Evolutionary conservation across 352 stramenopile genomes (phyloP).

Genomic region (Phytophthora cactorum): DNA sequence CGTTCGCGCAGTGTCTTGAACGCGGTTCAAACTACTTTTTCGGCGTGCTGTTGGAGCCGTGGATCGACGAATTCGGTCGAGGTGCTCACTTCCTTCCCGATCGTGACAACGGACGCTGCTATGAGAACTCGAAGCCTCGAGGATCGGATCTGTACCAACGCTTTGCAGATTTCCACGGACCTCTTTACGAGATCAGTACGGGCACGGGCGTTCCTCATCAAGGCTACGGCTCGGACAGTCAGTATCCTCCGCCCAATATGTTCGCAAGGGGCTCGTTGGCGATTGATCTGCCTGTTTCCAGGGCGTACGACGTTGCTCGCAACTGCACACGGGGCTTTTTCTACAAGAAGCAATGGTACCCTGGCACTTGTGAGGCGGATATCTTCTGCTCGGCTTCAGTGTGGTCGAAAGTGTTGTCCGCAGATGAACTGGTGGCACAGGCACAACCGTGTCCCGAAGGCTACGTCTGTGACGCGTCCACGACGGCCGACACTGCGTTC

Average conservation of each 20-base stretch:
- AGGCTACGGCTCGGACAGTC: conserved; percentile 89
- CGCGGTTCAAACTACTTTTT: conserved; percentile 90
- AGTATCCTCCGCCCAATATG: conserved; percentile 81
- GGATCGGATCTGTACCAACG: conserved; percentile 94
- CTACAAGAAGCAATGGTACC: conserved; percentile 91
- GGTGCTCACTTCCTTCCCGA: conserved; percentile 92
- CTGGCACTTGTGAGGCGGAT: conserved; percentile 97
- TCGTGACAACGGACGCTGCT: conserved; percentile 88
- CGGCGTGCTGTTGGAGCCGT: conserved; percentile 94
- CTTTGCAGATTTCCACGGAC: conserved; percentile 94
- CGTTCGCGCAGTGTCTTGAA: conserved; percentile 89
- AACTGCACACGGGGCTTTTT: conserved; percentile 96
- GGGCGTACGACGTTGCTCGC: conserved; percentile 85
- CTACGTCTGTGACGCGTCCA: conserved; percentile 95
- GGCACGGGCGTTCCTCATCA: conserved; percentile 87
- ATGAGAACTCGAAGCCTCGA: conserved; percentile 90
- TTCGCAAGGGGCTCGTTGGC: conserved; percentile 87
- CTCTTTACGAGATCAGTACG: conserved; percentile 93
- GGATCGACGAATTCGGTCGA: conserved; percentile 93
- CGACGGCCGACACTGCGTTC: conserved; percentile 81
- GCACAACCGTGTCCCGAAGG: conserved; percentile 93
- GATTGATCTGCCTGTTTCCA: conserved; percentile 87
- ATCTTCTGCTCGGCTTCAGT: conserved; percentile 86
- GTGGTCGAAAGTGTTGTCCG: conserved; percentile 32
- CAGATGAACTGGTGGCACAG: conserved; percentile 60